These are phyloP conservation scores for Primulina huaijiensis DNA, from an alignment of 257 asterid species.

Conservation along the genomic window DNA sequence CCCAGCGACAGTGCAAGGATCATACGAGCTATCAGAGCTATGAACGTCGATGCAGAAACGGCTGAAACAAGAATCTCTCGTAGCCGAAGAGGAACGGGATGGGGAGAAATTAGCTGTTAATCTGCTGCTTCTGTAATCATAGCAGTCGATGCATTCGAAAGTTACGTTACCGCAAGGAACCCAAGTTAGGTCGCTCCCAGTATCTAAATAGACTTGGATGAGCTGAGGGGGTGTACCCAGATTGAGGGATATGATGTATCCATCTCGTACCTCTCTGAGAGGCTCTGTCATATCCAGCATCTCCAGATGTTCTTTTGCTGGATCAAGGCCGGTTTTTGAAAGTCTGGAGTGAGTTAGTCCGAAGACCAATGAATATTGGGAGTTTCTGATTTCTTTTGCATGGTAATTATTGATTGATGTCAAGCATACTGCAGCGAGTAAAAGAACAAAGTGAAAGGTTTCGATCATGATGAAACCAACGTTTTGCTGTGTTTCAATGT, in stretches of 20 bases:
- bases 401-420: slow-evolving; percentile 24
- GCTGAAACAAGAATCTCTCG: slow-evolving; percentile 52
- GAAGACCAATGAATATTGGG: slow-evolving; percentile 34
- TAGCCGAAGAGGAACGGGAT: slow-evolving; percentile 43
- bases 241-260: slow-evolving; percentile 57
- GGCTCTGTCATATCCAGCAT: slow-evolving; percentile 46
- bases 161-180: slow-evolving; percentile 67
- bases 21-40: slow-evolving; percentile 53
- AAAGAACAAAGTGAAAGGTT: slow-evolving; percentile 23
- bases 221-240: slow-evolving; percentile 70
- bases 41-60: slow-evolving; percentile 44
- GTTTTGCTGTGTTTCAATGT: background rate
- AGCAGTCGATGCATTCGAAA: slow-evolving; percentile 63
- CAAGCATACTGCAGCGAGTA: slow-evolving; percentile 20
- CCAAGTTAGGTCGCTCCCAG: slow-evolving; percentile 84
- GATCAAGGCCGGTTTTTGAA: slow-evolving; percentile 30
- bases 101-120: slow-evolving; percentile 45
- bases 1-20: slow-evolving; percentile 54
- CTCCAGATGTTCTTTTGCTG: slow-evolving; percentile 24
- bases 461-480: slow-evolving; percentile 20
- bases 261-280: slow-evolving; percentile 54
- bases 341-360: slow-evolving; percentile 31
- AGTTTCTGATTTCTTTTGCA: slow-evolving; percentile 32
- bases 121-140: slow-evolving; percentile 36
- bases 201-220: slow-evolving; percentile 58